Evolutionary conservation across 2,329 filamentous ascomycete species (phyloP).

Genomic region (Arthrobotrys entomopaga): DNA sequence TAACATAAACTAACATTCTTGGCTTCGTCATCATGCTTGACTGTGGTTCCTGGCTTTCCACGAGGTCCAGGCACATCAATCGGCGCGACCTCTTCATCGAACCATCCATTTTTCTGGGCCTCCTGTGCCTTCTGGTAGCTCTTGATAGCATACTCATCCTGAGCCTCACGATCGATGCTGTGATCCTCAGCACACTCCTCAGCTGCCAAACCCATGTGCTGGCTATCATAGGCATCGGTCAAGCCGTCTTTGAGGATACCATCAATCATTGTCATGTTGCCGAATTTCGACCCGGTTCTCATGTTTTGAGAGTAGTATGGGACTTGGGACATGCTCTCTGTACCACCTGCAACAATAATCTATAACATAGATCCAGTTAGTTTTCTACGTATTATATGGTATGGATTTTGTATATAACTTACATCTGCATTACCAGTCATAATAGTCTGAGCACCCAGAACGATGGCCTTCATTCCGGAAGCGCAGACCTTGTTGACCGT

Average conservation of each 20-base stretch:
- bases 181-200: constrained; percentile 93
- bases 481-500: constrained; percentile 99
- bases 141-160: constrained; percentile 95
- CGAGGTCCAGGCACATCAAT: constrained; percentile 87
- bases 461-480: constrained; percentile 91
- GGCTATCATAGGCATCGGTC: constrained; percentile 88
- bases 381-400: not conserved
- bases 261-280: constrained; percentile 87
- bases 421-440: constrained; percentile 88
- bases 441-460: constrained; percentile 95
- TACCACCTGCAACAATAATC: constrained; percentile 90
- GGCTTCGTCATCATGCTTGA: constrained; percentile 92
- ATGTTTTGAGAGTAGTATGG: constrained; percentile 93
- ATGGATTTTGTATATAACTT: constrained; percentile 13
- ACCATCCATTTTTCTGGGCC: constrained; percentile 81
- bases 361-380: constrained; percentile 18
- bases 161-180: constrained; percentile 80
- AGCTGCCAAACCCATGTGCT: constrained; percentile 92
- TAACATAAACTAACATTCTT: constrained; percentile 74
- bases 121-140: constrained; percentile 93
- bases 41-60: constrained; percentile 83
- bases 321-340: constrained; percentile 98
- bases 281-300: constrained; percentile 90
- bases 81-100: constrained; percentile 86
- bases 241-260: constrained; percentile 94